Evolutionary conservation across 1,284 basidiomycete species (phyloP), one percentile per base, ranked within the genome.

Genomic region (Mycena citricolor): DNA sequence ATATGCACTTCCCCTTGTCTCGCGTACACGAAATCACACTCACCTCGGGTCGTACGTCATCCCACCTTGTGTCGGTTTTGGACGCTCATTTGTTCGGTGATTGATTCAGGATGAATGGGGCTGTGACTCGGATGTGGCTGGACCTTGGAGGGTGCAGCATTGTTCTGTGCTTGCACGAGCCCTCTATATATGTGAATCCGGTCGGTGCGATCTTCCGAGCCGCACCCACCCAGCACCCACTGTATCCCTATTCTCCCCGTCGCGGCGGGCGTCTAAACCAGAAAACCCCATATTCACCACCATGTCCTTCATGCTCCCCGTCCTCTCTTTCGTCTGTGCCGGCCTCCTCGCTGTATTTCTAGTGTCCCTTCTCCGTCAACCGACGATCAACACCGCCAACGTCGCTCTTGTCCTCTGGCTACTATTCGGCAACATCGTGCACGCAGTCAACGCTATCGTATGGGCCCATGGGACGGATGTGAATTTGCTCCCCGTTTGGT

Each of bases 341-440:
- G 8, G 63, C 7, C 51, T 70, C 12, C 59, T 65, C 16, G 57
- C 70, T 33, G 57, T 72, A 22, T 70, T 71, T 22, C 55, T 74
- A 4, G 67, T 72, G 11, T 69, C 66, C 64, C 68, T 73, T 42
- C 62, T 70, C 60, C 63, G 71, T 46, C 74, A 74, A 0, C 63
- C 72, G 11, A 32, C 37, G 6, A 16, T 40, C 21, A 84, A 81
- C 54, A 61, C 73, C 17, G 64, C 74, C 0, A 80, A 75, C 0
- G 55, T 80, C 4, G 45, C 74, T 20, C 61, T 74, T 32, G 71
- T 79, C 38, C 46, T 64, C 8, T 85, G 81, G 81, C 63, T 77
- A 0, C 67, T 73, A 16, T 12, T 74, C 13, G 57, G 60, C 11
- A 72, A 75, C 51, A 17, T 81, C n/a, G 67, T 73, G 22, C 66